Evolutionary conservation across 1,139 yeast genomes (phyloP).

Genomic region (Lipomyces yarrowii): DNA sequence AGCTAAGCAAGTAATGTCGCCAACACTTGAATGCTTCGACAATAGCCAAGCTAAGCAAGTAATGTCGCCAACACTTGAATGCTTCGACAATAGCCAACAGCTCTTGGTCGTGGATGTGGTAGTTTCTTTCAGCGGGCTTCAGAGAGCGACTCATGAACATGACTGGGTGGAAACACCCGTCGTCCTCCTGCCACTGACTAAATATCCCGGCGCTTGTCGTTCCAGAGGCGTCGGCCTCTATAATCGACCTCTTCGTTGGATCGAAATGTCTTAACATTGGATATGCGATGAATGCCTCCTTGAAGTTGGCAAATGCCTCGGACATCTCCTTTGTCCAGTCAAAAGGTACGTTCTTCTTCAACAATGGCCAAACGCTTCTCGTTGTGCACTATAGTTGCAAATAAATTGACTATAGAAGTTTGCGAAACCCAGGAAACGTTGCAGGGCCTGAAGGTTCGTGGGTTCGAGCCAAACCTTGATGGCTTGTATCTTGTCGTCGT

Average conservation of each 20-base stretch:
- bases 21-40: not conserved
- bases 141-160: conserved; percentile 1
- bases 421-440: conserved; percentile 6
- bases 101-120: not conserved
- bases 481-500: conserved; percentile 1
- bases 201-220: not conserved
- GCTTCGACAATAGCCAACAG: conserved; percentile 2
- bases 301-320: not conserved
- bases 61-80: not conserved
- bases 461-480: conserved; percentile 3
- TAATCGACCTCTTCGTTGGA: not conserved
- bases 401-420: not conserved
- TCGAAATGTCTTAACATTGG: not conserved
- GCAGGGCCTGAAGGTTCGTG: not conserved
- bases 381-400: not conserved
- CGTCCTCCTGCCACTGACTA: not conserved
- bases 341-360: not conserved
- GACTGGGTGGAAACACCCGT: not conserved
- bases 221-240: not conserved
- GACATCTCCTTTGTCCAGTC: not conserved
- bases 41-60: not conserved
- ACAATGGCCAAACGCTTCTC: not conserved
- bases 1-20: not conserved
- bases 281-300: not conserved
- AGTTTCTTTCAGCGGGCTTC: not conserved